Percentiles rank a stretch among this genome's conserved stretches.
phyloP scores from a whole-genome alignment of 805 yeast species.

The Candida piceae region DNA sequence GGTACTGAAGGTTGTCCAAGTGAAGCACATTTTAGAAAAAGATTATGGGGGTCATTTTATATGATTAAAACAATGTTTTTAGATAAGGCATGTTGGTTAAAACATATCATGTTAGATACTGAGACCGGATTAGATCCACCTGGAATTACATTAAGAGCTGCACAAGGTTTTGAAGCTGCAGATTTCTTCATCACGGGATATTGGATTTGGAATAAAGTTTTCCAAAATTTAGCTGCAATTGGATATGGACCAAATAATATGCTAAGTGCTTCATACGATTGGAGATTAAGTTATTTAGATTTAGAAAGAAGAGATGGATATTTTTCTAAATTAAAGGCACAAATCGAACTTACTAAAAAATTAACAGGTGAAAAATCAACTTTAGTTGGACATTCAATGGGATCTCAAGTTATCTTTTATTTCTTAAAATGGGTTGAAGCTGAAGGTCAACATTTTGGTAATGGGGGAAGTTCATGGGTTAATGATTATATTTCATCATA shows the following conservation, averaged over 20 bases:
- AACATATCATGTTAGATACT: slow-evolving; percentile 83
- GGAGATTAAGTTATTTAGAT: slow-evolving; percentile 90
- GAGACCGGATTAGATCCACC: slow-evolving; percentile 93
- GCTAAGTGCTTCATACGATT: slow-evolving; percentile 90
- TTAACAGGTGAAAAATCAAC: slow-evolving; percentile 62
- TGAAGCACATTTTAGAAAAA: slow-evolving; percentile 77
- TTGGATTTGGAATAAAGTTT: slow-evolving; percentile 96
- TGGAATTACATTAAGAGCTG: slow-evolving; percentile 73
- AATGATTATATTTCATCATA: slow-evolving; percentile 75
- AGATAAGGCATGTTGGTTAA: slow-evolving; percentile 91
- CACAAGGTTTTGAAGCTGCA: slow-evolving; percentile 95
- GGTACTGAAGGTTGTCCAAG: slow-evolving; percentile 80
- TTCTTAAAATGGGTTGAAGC: slow-evolving; percentile 98
- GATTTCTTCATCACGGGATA: slow-evolving; percentile 96
- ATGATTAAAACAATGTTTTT: slow-evolving; percentile 90
- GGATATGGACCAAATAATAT: slow-evolving; percentile 91
- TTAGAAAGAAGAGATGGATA: slow-evolving; percentile 83
- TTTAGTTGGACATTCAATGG: slow-evolving; percentile 95
- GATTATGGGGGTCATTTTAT: slow-evolving; percentile 96
- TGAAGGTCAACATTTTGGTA: slow-evolving; percentile 70
- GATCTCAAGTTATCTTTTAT: slow-evolving; percentile 81
- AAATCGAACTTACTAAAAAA: slow-evolving; percentile 57
- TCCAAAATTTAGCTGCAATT: slow-evolving; percentile 90
- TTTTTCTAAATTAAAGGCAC: slow-evolving; percentile 68
- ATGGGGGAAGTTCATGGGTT: slow-evolving; percentile 90